These are phyloP conservation scores for Naganishia liquefaciens DNA, from an alignment of 1,284 basidiomycete genomes.

Conservation along the genomic window DNA sequence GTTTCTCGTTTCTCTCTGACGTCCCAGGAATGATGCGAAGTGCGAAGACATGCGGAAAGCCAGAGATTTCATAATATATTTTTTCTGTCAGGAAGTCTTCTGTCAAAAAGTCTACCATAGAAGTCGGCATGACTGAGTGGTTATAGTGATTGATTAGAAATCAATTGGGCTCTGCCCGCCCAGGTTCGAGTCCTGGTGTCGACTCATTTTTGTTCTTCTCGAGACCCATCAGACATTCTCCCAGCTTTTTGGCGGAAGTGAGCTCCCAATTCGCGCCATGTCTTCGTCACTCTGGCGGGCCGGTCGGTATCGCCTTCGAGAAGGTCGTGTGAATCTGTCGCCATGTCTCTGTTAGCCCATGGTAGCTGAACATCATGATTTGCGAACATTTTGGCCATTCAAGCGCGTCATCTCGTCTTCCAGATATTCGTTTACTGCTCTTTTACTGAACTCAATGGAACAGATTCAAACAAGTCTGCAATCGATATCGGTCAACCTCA, in stretches of 20 bases:
- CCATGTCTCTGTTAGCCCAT: background rate
- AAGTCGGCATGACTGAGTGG: slow-evolving; percentile 28
- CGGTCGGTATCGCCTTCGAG: no score
- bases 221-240: background rate
- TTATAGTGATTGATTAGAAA: slow-evolving; percentile 32
- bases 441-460: background rate
- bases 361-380: background rate
- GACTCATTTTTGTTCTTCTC: slow-evolving; percentile 16
- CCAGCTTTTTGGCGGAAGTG: background rate
- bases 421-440: background rate
- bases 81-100: no score
- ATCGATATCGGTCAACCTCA: no score
- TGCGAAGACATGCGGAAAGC: no score
- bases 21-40: no score
- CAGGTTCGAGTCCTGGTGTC: slow-evolving; percentile 31
- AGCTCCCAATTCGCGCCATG: background rate
- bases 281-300: no score
- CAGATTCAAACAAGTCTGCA: no score
- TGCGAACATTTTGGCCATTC: background rate
- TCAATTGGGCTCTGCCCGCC: slow-evolving; percentile 31
- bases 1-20: no score
- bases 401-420: background rate
- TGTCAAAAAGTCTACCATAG: no score
- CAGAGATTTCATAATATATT: no score
- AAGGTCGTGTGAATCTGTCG: no score